Base-by-base conservation (phyloP, 805 yeast species). In the Metschnikowia chrysomelidarum region DNA sequence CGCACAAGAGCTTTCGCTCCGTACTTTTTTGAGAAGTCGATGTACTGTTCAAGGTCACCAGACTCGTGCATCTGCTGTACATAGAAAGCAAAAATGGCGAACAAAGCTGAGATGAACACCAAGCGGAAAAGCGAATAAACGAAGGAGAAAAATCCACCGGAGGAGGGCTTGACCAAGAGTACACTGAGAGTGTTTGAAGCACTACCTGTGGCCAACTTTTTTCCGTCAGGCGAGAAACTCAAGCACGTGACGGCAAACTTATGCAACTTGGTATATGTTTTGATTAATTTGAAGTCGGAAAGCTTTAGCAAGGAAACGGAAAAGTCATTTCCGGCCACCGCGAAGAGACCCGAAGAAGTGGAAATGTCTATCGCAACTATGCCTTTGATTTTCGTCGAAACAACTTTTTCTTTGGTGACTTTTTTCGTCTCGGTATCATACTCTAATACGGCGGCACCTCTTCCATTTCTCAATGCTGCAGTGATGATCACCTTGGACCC, bases 161-260 rank as follows among this genome's bases (percentile, higher is more conserved):
- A 28, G 6, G 48, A 36, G 3, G 38, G 33, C 15, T 13, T 28
- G 9, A 44, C 36, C 23, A 33, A 26, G n/a, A 44, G 38, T n/a
- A 87, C 77, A 47, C 73, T 77, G 19, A 87, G 73, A 1, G 87
- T 71, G 42, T 82, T 80, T 3, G 93, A 85, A 1, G 89, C 94
- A 21, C 91, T 81, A 0, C 78, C 81, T 15, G 87, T 74, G 3
- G 87, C 91, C 31, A 87, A 60, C 36, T 69, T 70, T 32, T 73
- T 61, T 6, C 89, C 87, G 53, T 77, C 70, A 10, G 84, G 81
- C 4, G 87, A 80, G 41, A 87, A 80, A 2, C 76, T 64, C 7
- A 86, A 76, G 27, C 75, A 71, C 0, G 96, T 87, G 34, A 87
- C 79, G 17, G 94, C 87, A 56, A 85, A 85, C 7, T 72, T 65